These are phyloP conservation scores for Solanum stenotomum DNA, from an alignment of 257 asterid species.

Conservation along the genomic window DNA sequence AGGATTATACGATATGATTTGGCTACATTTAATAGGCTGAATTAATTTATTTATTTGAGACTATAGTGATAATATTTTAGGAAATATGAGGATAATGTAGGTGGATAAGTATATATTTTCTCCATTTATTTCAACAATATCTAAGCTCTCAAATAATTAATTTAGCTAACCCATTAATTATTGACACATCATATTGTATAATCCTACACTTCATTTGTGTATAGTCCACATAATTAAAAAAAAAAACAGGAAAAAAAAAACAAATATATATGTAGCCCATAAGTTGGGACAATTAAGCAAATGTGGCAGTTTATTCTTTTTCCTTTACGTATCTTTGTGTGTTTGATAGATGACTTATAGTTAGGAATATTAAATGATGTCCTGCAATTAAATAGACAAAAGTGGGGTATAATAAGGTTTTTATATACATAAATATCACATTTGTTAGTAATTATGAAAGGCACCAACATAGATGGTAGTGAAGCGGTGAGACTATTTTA, in stretches of 20 bases:
- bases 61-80: not conserved
- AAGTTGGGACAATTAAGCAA: not conserved
- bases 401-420: not conserved
- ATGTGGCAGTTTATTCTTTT: not conserved
- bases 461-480: too few relatives aligned
- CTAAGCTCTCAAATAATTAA: not conserved
- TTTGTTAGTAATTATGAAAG: not conserved
- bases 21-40: not conserved
- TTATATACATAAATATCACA: not conserved
- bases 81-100: not conserved
- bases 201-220: not conserved
- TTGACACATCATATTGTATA: not conserved
- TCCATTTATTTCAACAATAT: not conserved
- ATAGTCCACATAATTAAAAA: not conserved
- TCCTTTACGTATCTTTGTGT: not conserved
- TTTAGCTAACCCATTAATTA: not conserved
- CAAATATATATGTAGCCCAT: not conserved
- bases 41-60: not conserved
- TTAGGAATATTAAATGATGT: not conserved
- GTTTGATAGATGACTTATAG: not conserved
- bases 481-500: rapidly evolving
- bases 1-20: not conserved
- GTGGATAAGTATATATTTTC: not conserved
- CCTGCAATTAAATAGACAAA: not conserved
- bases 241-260: not conserved